A percentile compares a stretch with the other conserved stretches of the same genome.
Conservation (phyloP, 768 basidiomycete species). For the Boletus barrowsii region DNA sequence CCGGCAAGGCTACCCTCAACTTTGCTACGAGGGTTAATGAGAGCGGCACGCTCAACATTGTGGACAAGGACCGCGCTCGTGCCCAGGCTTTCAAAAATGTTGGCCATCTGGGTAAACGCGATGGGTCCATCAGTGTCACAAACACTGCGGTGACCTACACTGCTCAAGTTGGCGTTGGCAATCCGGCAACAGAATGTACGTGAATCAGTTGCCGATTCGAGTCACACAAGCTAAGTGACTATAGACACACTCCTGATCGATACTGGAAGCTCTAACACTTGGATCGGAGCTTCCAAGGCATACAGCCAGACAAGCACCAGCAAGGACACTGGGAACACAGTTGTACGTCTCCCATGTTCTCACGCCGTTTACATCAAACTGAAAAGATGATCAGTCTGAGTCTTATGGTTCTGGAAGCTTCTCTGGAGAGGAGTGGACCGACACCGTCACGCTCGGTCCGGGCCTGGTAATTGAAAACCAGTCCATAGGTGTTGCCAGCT, state of each 20-base stretch:
- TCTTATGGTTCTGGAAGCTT: constrained; percentile 6
- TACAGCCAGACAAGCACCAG: constrained; percentile 27
- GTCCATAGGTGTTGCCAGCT: constrained; percentile 34
- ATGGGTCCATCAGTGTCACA: constrained; percentile 5
- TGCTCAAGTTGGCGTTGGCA: constrained; percentile 23
- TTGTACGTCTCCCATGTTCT: neutral
- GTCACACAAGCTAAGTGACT: neutral
- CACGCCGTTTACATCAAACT: neutral
- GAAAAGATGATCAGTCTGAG: neutral
- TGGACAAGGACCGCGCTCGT: constrained; percentile 2
- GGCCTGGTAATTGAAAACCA: constrained; percentile 20
- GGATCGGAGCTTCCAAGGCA: constrained; percentile 28
- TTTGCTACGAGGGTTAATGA: constrained; percentile 17
- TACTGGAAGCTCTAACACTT: constrained; percentile 29
- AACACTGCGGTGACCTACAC: constrained; percentile 26
- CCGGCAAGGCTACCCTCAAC: constrained; percentile 12
- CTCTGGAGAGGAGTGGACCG: constrained; percentile 8
- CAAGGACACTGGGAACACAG: constrained; percentile 18
- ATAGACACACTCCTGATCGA: constrained; percentile 27
- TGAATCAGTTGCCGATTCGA: neutral
- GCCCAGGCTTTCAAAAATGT: constrained; percentile 8
- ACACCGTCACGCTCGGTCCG: constrained; percentile 1
- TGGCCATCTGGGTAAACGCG: constrained; percentile 26
- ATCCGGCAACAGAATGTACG: constrained; percentile 16
- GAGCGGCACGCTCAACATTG: constrained; percentile 9